Evolutionary conservation across 805 yeast genomes (phyloP).

Genomic region (Barnettozyma pratensis): DNA sequence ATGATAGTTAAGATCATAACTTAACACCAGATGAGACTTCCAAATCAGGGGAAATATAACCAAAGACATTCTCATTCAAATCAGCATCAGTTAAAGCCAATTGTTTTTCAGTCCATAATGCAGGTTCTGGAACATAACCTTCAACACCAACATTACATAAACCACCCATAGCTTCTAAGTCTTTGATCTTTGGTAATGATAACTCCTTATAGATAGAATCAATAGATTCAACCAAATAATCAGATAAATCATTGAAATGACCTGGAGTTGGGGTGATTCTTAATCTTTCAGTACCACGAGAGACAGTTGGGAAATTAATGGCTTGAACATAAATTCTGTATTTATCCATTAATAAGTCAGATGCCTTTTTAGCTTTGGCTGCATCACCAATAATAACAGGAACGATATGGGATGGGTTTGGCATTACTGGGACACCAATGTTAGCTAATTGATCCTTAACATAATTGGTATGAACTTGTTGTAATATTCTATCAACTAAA

Average conservation of each 20-base stretch:
- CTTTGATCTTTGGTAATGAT: conserved; percentile 65
- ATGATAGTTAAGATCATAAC: neutral
- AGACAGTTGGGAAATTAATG: conserved; percentile 96
- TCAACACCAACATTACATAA: conserved; percentile 80
- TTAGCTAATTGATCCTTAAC: conserved; percentile 67
- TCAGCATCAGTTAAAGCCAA: conserved; percentile 56
- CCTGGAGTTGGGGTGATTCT: conserved; percentile 99
- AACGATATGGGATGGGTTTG: conserved; percentile 96
- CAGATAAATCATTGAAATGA: conserved; percentile 72
- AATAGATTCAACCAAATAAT: conserved; percentile 70
- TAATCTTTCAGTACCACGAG: conserved; percentile 91
- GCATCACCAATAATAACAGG: conserved; percentile 96
- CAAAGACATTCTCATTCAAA: conserved; percentile 60
- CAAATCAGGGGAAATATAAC: conserved; percentile 57
- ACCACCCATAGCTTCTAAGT: conserved; percentile 83
- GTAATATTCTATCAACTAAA: conserved; percentile 71
- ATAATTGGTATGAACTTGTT: conserved; percentile 80
- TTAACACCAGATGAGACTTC: conserved; percentile 66
- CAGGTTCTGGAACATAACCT: conserved; percentile 42
- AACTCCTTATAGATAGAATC: conserved; percentile 77
- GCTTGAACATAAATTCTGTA: conserved; percentile 95
- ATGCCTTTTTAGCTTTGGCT: conserved; percentile 82
- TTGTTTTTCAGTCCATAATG: conserved; percentile 87
- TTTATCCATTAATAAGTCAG: conserved; percentile 79
- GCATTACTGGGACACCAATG: conserved; percentile 89